Conservation (phyloP, 2,329 filamentous ascomycete species). For the Colletotrichum kahawae region DNA sequence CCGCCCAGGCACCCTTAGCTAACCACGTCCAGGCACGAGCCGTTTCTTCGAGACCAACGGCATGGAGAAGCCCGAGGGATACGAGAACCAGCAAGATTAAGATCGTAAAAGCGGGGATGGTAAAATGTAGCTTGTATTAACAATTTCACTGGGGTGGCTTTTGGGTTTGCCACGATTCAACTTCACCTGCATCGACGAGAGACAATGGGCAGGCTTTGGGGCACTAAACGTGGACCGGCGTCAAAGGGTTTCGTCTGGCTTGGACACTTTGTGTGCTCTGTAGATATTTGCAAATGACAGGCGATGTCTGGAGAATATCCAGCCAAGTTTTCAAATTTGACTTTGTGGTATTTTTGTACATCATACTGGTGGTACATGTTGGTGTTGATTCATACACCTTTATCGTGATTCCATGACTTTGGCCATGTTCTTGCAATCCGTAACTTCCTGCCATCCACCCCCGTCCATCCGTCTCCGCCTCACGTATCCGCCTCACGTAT, state of each 20-base stretch:
- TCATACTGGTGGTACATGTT: slow-evolving; percentile 4
- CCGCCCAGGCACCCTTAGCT: neutral
- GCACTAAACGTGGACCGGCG: slow-evolving; percentile 19
- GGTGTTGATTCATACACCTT: neutral
- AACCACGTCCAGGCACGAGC: slow-evolving; percentile 68
- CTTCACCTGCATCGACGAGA: slow-evolving; percentile 8
- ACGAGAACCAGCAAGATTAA: slow-evolving; percentile 71
- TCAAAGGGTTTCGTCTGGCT: slow-evolving; percentile 18
- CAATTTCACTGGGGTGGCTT: slow-evolving; percentile 2
- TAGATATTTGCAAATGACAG: slow-evolving; percentile 13
- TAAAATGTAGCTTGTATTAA: slow-evolving; percentile 17
- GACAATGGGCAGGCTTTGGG: slow-evolving; percentile 12
- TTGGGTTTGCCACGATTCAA: slow-evolving; percentile 15
- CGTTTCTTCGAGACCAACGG: slow-evolving; percentile 85
- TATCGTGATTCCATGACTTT: neutral
- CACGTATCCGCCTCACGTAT: neutral
- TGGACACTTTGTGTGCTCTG: slow-evolving; percentile 19
- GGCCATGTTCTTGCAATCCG: neutral
- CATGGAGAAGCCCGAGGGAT: slow-evolving; percentile 83
- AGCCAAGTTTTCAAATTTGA: neutral
- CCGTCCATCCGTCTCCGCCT: neutral
- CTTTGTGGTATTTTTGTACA: slow-evolving; percentile 7
- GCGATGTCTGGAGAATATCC: neutral
- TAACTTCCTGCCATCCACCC: neutral
- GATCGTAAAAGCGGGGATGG: neutral